Evolutionary conservation across 495 filamentous ascomycete species (phyloP).

Genomic region (Neurospora tetraspora): DNA sequence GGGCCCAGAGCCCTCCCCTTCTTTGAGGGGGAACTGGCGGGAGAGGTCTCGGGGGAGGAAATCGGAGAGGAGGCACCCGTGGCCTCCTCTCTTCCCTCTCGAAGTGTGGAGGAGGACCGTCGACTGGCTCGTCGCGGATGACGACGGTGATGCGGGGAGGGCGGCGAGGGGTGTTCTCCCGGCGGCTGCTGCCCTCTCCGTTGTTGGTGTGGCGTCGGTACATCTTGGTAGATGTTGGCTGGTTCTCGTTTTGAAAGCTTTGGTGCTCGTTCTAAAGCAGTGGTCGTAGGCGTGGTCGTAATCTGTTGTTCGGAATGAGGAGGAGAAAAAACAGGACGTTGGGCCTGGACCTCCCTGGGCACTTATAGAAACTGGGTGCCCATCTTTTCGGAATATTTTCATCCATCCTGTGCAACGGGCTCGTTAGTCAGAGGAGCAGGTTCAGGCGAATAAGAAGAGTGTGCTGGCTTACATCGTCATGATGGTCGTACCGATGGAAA

Average conservation of each 20-base stretch:
- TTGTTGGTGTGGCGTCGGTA: neutral
- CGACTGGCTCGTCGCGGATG: neutral
- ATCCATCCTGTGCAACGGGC: neutral
- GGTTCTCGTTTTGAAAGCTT: neutral
- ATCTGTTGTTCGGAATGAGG: neutral
- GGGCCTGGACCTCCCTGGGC: neutral
- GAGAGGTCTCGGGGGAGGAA: neutral
- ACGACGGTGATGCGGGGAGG: neutral
- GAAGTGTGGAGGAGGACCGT: neutral
- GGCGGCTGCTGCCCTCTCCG: neutral
- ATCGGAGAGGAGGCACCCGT: neutral
- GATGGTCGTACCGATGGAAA: neutral
- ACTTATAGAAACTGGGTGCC: neutral
- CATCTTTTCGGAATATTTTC: neutral
- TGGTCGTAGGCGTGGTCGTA: neutral
- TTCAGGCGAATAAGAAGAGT: neutral
- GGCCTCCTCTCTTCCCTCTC: neutral
- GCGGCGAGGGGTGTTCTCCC: neutral
- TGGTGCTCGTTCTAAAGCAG: neutral
- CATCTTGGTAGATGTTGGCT: neutral
- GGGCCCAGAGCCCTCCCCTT: neutral
- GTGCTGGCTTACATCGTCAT: neutral
- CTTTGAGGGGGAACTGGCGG: neutral
- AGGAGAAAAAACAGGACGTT: neutral
- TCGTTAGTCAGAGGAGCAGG: neutral